Conservation (phyloP, 495 filamentous ascomycete species). For the Penicillium manginii region DNA sequence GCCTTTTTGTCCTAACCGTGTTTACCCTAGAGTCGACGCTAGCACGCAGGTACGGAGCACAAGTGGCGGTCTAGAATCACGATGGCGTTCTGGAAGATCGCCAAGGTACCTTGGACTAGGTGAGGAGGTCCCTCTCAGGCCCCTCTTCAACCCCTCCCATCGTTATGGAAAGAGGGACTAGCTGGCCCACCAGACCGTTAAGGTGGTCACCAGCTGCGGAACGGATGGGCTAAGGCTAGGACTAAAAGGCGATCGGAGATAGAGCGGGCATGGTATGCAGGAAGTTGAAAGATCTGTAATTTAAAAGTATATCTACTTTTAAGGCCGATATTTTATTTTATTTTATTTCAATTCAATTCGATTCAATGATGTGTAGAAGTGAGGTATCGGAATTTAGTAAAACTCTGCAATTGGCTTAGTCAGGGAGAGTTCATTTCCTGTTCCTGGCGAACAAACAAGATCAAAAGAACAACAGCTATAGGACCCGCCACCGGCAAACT, state of each 20-base stretch:
- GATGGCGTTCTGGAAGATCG: constrained; percentile 19
- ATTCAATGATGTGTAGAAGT: no score
- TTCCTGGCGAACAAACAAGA: background rate
- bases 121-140: background rate
- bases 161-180: constrained; percentile 11
- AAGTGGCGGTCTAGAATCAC: constrained; percentile 25
- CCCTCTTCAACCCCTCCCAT: constrained; percentile 6
- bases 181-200: constrained; percentile 16
- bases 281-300: background rate
- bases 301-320: background rate
- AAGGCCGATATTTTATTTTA: no score
- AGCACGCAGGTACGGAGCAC: constrained; percentile 22
- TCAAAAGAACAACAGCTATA: no score
- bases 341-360: no score
- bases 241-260: constrained; percentile 14
- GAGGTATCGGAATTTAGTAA: no score
- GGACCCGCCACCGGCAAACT: constrained; percentile 9
- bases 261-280: background rate
- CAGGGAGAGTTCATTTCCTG: background rate
- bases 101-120: background rate
- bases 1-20: background rate
- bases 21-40: background rate
- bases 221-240: constrained; percentile 12
- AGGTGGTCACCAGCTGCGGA: constrained; percentile 19
- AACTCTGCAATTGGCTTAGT: background rate